These are phyloP conservation scores for Metarhizium guizhouense DNA, from an alignment of 2,329 filamentous ascomycete genomes.

Conservation along the genomic window DNA sequence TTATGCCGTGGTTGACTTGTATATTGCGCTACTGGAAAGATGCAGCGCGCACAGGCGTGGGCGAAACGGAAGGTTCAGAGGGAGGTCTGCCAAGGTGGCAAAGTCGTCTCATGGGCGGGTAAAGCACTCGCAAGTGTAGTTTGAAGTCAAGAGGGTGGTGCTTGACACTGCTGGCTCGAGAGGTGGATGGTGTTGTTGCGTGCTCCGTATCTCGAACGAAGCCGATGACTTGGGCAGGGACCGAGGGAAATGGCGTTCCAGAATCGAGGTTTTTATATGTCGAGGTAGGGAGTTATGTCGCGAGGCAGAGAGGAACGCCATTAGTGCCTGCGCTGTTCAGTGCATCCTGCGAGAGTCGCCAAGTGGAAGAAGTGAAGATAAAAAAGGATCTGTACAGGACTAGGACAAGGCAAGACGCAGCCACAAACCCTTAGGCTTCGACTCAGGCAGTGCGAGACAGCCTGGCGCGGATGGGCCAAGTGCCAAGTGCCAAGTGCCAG, in stretches of 20 bases:
- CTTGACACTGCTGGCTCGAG: background rate
- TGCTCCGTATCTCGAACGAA: background rate
- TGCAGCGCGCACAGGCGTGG: background rate
- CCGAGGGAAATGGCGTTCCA: background rate
- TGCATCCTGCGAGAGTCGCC: too few species aligned
- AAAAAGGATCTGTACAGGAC: too few species aligned
- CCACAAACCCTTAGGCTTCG: too few species aligned
- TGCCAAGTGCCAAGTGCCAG: too few species aligned
- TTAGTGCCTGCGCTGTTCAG: too few species aligned
- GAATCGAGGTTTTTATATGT: background rate
- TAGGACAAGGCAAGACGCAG: too few species aligned
- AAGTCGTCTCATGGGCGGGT: background rate
- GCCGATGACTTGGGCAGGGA: background rate
- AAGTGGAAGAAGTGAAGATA: too few species aligned
- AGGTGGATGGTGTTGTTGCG: background rate
- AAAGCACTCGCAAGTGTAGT: background rate
- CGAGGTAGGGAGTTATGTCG: background rate
- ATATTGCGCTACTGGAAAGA: background rate
- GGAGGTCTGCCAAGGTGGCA: background rate
- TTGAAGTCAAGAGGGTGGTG: background rate
- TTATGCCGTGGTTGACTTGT: background rate
- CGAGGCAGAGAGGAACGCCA: background rate
- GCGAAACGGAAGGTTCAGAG: background rate
- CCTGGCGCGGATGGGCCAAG: too few species aligned
- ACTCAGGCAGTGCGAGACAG: too few species aligned